phyloP scores from a whole-genome alignment of 352 stramenopile species.

The Phytophthora ramorum region DNA sequence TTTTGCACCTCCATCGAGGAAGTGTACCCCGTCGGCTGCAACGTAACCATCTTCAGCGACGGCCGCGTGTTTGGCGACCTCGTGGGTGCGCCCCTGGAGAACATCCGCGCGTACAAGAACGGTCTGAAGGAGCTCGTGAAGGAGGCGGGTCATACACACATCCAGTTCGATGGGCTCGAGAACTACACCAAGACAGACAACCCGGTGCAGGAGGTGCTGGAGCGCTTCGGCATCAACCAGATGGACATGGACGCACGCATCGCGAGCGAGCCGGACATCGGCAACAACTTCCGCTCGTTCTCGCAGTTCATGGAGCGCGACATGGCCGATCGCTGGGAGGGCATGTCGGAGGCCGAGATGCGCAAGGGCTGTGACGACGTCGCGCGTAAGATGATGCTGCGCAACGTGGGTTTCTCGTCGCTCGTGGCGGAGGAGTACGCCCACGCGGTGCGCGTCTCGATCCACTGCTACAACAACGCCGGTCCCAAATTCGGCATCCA shows the following conservation, averaged over 20 bases:
- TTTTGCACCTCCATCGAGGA: slow-evolving; percentile 29
- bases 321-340: slow-evolving; percentile 21
- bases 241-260: slow-evolving; percentile 31
- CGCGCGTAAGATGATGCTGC: slow-evolving; percentile 25
- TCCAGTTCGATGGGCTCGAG: slow-evolving; percentile 29
- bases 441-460: slow-evolving; percentile 24
- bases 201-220: slow-evolving; percentile 25
- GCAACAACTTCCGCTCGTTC: slow-evolving; percentile 33
- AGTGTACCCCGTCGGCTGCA: slow-evolving; percentile 23
- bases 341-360: slow-evolving; percentile 21
- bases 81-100: slow-evolving; percentile 14
- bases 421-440: slow-evolving; percentile 24
- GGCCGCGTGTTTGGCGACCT: slow-evolving; percentile 28
- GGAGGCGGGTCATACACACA: slow-evolving; percentile 28
- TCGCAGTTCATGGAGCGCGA: slow-evolving; percentile 30
- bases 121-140: slow-evolving; percentile 22
- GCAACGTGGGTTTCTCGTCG: slow-evolving; percentile 28
- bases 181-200: slow-evolving; percentile 31
- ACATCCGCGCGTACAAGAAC: slow-evolving; percentile 29
- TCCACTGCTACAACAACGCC: slow-evolving; percentile 30
- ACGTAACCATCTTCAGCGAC: slow-evolving; percentile 30
- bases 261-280: slow-evolving; percentile 18
- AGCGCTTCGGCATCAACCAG: slow-evolving; percentile 26
- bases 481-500: slow-evolving; percentile 30
- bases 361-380: slow-evolving; percentile 25